Percentiles rank a stretch among this genome's conserved stretches.
phyloP scores from a whole-genome alignment of 495 filamentous ascomycete species.

The Parmelia sp. region DNA sequence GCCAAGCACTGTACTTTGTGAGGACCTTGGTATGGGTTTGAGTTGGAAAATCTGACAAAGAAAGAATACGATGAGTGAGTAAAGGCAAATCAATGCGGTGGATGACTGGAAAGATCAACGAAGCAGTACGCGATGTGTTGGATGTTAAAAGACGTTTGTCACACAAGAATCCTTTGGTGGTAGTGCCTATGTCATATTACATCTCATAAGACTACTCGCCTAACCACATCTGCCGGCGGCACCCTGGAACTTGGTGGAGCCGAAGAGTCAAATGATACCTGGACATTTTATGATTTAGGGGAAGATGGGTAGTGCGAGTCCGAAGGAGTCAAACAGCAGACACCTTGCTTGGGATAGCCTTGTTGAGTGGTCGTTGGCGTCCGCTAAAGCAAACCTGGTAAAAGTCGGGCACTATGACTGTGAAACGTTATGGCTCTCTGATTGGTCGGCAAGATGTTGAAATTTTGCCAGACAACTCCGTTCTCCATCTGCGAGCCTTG shows the following conservation, averaged over 20 bases:
- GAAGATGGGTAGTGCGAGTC: slow-evolving; percentile 6
- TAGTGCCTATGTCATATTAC: slow-evolving; percentile 18
- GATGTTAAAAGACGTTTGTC: background rate
- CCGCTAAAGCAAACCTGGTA: slow-evolving; percentile 22
- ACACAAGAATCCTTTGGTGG: background rate
- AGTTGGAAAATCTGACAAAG: background rate
- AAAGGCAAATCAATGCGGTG: background rate
- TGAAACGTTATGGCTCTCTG: slow-evolving; percentile 5
- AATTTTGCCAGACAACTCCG: slow-evolving; percentile 8
- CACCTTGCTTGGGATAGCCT: slow-evolving; percentile 16
- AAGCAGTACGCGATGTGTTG: slow-evolving; percentile 4
- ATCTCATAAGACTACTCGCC: slow-evolving; percentile 2
- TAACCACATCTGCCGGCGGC: background rate
- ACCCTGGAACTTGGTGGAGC: slow-evolving; percentile 6
- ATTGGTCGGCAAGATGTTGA: slow-evolving; percentile 12
- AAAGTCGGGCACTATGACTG: slow-evolving; percentile 15
- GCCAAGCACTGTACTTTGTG: no score
- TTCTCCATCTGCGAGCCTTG: slow-evolving; percentile 1
- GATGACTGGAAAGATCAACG: background rate
- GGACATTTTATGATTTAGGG: slow-evolving; percentile 10
- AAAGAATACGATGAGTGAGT: background rate
- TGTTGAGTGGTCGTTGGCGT: slow-evolving; percentile 18
- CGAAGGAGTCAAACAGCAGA: slow-evolving; percentile 13
- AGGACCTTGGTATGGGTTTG: background rate
- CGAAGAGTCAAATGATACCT: background rate